Evolutionary conservation across 2,329 filamentous ascomycete genomes (phyloP), one percentile per base, ranked within the genome.

Genomic region (Aspergillus pseudoglaucus): DNA sequence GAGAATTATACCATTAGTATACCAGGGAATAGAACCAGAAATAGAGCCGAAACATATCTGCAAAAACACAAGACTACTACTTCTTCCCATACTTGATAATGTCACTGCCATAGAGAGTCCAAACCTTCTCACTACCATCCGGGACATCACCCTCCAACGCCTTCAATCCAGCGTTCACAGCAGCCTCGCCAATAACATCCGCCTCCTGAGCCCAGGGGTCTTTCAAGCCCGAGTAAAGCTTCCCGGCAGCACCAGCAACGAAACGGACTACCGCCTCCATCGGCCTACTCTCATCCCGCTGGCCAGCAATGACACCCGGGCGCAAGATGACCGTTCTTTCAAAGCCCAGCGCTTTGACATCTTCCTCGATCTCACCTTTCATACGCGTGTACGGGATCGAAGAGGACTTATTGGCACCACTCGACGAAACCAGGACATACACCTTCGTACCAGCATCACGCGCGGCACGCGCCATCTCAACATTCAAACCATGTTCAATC

Each of bases 291-390:
- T 83, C 75, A 58, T 85, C 77, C 47, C 90, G 77, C 14, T 79
- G 65, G 2, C 90, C 90, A 2, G 90, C 66, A 57, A 96, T 87
- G 52, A 90, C 53, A 0, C 87, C 90, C 0, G 90, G 90, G 40
- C 83, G 68, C 37, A 85, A 43, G 46, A 96, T 84, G 47, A 95
- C 79, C 4, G 83, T 84, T 55, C 87, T 82, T 44, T 90, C 86
- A 62, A 95, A 95, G 4, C 74, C 84, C 3, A 91, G 70, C 38
- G 71, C 79, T 64, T 81, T 80, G 50, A 95, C 78, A 14, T 82
- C 75, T 30, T 94, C 85, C 66, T 97, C 91, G 37, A 95, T 81
- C 58, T 93, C 87, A 20, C 81, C 83, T 75, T 96, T 96, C 88
- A 96, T 93, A 66, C 75, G 75, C 1, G 68, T 22, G 51, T 86